Evolutionary conservation across 768 basidiomycete species (phyloP).

Genomic region (Mrakia gelida): DNA sequence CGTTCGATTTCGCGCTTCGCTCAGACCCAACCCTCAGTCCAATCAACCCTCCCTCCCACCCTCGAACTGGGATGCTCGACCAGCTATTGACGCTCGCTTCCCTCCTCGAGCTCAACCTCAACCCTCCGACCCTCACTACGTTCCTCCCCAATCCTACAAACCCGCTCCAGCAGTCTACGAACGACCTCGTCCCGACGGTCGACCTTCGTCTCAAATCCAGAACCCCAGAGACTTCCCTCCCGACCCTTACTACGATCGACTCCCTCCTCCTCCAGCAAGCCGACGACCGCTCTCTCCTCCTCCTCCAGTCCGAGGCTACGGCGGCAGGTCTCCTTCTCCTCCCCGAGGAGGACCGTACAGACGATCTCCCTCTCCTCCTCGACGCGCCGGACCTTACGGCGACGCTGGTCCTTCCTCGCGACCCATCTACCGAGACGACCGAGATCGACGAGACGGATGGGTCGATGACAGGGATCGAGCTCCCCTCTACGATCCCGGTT

Average conservation of each 20-base stretch:
- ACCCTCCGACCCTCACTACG: background rate
- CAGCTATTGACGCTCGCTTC: constrained; percentile 13
- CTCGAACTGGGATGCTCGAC: background rate
- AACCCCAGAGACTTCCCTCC: constrained; percentile 6
- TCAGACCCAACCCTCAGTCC: constrained; percentile 3
- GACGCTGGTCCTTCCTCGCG: background rate
- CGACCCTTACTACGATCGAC: constrained; percentile 14
- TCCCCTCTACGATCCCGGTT: background rate
- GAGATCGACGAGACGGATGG: background rate
- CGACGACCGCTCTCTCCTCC: background rate
- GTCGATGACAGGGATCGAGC: background rate
- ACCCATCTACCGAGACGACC: background rate
- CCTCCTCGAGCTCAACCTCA: background rate
- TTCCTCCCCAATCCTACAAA: background rate
- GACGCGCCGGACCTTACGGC: background rate
- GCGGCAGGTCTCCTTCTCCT: background rate
- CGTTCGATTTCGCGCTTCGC: background rate
- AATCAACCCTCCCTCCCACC: background rate
- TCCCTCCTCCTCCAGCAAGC: background rate
- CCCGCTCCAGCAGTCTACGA: constrained; percentile 3
- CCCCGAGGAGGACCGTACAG: background rate
- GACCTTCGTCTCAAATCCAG: background rate
- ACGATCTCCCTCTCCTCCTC: background rate
- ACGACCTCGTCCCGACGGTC: constrained; percentile 4
- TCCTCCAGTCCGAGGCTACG: background rate